Conservation (phyloP, 352 stramenopile species). For the Pythium aristosporum region DNA sequence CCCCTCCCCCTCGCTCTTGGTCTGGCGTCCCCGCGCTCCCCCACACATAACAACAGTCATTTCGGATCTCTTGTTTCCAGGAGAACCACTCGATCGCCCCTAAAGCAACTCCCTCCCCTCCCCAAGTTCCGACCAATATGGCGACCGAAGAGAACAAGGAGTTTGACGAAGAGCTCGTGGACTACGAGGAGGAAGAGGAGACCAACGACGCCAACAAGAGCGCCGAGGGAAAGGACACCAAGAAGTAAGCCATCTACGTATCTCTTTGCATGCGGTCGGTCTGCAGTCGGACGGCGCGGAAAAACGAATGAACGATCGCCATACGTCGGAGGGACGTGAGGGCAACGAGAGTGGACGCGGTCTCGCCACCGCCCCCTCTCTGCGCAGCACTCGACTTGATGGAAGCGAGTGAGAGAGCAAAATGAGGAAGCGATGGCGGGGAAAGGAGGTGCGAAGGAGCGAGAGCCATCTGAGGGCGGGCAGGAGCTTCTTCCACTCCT, state of each 20-base stretch:
- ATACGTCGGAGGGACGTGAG: neutral
- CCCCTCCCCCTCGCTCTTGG: neutral
- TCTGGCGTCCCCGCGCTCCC: too few relatives aligned
- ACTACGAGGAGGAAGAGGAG: conserved; percentile 90
- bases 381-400: conserved; percentile 17
- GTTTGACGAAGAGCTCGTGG: conserved; percentile 87
- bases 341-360: neutral
- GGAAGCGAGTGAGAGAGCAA: conserved; percentile 18
- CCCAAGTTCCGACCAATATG: conserved; percentile 31
- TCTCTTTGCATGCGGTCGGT: conserved; percentile 23
- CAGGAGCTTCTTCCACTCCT: conserved; percentile 13
- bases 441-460: neutral
- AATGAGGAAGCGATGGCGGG: neutral
- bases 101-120: neutral
- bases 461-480: conserved; percentile 14
- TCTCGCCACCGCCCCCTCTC: neutral
- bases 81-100: conserved; percentile 19
- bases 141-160: conserved; percentile 86
- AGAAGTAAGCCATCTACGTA: conserved; percentile 77
- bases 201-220: conserved; percentile 66
- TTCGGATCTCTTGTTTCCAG: conserved; percentile 31
- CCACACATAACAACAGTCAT: conserved; percentile 7
- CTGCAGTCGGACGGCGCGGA: neutral
- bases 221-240: conserved; percentile 83
- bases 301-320: conserved; percentile 3